Evolutionary conservation across 257 asterid genomes (phyloP), one percentile per base, ranked within the genome.

Genomic region (Thymus quinquecostatus): DNA sequence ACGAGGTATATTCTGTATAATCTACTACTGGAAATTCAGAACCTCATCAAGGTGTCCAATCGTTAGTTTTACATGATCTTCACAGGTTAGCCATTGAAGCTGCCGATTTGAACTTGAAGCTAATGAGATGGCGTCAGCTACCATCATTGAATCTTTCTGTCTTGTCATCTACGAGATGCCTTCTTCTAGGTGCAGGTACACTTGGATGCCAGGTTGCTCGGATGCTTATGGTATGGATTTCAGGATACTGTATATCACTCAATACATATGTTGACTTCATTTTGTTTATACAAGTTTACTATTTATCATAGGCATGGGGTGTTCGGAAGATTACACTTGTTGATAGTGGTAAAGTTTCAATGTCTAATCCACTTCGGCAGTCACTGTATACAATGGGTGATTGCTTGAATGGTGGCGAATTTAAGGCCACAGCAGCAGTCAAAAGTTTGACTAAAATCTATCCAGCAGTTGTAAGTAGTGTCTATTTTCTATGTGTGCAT

Each of bases 141-240:
- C 97, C 99, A 56, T 86, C 96, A 28, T 55, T 94, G 73, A 84
- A 91, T 77, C 89, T 91, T 67, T 74, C 79, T 61, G 38, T 79
- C 58, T 83, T 94, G 83, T 87, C 97, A 75, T 45, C 91, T 60
- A 59, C 89, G 10, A 83, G 72, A 81, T 95, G 98, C 77, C 98
- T 95, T 72, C 92, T 95, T 51, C 82, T 94, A 59, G 99, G 99
- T 75, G 97, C 96, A 58, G 99, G 99, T 60, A 91, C 99, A 63
- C 97, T 94, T 67, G 99, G 99, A 81, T 94, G 97, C 84, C 97
- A 94, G 80, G 97, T 91, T 67, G 96, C 97, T 79, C 91, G 97
- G 59, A 89, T 89, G 95, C 97, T 94, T 76, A 89, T 91, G 99
- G 98, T 93, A 79, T 44, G 89, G 65, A n/a, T 71, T 69, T 76